phyloP scores from a whole-genome alignment of 805 yeast species.

The Spathaspora hagerdaliae region DNA sequence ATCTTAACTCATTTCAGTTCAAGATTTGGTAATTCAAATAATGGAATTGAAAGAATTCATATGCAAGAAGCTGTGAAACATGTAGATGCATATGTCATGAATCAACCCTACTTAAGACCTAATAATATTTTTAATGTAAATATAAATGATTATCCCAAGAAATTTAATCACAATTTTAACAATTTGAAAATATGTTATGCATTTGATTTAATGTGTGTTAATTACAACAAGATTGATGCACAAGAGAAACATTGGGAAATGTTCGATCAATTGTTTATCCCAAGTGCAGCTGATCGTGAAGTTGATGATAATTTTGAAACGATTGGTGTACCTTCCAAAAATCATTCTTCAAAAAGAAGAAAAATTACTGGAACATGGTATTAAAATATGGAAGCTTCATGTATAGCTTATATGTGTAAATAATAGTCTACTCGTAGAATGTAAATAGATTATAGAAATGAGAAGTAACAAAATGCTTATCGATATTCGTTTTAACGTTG shows the following conservation, averaged over 20 bases:
- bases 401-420: not conserved
- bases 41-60: constrained; percentile 20
- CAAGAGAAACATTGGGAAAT: constrained; percentile 9
- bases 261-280: constrained; percentile 20
- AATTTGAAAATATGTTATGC: constrained; percentile 37
- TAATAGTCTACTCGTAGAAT: too few species aligned
- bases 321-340: constrained; percentile 19
- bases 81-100: constrained; percentile 25
- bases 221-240: constrained; percentile 12
- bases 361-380: not conserved
- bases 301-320: constrained; percentile 18
- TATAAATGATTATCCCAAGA: not conserved
- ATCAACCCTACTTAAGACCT: constrained; percentile 10
- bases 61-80: constrained; percentile 18
- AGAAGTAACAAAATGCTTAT: too few species aligned
- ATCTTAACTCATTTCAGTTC: constrained; percentile 91
- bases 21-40: constrained; percentile 52
- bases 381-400: not conserved
- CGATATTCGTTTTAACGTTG: too few species aligned
- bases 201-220: constrained; percentile 34
- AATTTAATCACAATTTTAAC: constrained; percentile 13
- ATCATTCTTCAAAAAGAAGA: not conserved
- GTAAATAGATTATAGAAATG: too few species aligned
- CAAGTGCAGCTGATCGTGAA: constrained; percentile 12
- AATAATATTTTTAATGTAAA: constrained; percentile 22